Evolutionary conservation across 179 eudicot species (phyloP).

Genomic region (Silene coronaria): DNA sequence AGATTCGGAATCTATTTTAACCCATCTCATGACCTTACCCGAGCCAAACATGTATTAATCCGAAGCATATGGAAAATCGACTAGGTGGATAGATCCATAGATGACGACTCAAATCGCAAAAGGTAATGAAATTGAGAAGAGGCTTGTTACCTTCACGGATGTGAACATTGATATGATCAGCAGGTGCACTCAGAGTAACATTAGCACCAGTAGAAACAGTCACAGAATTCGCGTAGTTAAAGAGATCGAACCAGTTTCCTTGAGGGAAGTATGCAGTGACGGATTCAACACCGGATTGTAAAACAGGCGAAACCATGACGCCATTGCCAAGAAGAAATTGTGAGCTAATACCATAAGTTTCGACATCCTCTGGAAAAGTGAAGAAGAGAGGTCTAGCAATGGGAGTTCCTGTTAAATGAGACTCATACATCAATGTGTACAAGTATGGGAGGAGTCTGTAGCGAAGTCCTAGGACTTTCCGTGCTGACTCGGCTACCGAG

Average conservation of each 20-base stretch:
- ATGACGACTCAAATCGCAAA: background rate
- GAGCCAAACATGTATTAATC: no score
- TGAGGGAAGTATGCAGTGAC: conserved; percentile 65
- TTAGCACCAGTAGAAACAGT: conserved; percentile 33
- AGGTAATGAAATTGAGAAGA: background rate
- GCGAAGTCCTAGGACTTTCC: conserved; percentile 68
- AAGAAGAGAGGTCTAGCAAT: conserved; percentile 82
- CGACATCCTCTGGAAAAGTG: conserved; percentile 55
- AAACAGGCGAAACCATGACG: conserved; percentile 70
- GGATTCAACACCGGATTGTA: conserved; percentile 37
- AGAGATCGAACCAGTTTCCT: conserved; percentile 77
- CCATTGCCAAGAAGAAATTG: conserved; percentile 79
- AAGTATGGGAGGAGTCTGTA: conserved; percentile 69
- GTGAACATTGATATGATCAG: conserved; percentile 64
- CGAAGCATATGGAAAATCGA: no score
- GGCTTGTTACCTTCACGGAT: conserved; percentile 46
- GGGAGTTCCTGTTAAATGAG: conserved; percentile 59
- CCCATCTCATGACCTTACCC: no score
- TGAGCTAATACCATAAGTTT: conserved; percentile 49
- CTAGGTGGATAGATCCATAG: background rate
- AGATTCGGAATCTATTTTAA: no score
- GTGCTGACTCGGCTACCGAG: conserved; percentile 62
- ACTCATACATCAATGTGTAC: conserved; percentile 67
- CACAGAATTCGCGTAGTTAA: conserved; percentile 45
- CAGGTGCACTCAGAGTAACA: conserved; percentile 47